phyloP scores from a whole-genome alignment of 208 protist species.

The Novymonas esmeraldas region DNA sequence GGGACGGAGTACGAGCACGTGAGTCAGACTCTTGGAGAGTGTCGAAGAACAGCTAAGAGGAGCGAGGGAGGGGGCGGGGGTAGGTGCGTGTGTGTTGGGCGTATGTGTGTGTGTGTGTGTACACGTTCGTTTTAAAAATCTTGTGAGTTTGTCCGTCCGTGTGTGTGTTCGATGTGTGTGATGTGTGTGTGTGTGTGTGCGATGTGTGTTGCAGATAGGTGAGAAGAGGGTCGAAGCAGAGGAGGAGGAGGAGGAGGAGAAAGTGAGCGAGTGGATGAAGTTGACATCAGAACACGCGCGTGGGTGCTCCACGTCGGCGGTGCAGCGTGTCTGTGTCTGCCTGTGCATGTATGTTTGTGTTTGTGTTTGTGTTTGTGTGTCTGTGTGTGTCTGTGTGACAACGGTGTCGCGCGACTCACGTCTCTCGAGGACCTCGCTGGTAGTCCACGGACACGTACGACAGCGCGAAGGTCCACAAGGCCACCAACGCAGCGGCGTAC shows the following conservation, averaged over 20 bases:
- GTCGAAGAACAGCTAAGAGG: too few relatives aligned
- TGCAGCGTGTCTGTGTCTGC: too few relatives aligned
- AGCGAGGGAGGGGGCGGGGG: too few relatives aligned
- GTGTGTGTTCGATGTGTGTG: conserved; percentile 4
- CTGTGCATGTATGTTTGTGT: too few relatives aligned
- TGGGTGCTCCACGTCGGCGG: too few relatives aligned
- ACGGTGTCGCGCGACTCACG: background rate
- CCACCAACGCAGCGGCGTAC: conserved; percentile 31
- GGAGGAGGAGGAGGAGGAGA: background rate
- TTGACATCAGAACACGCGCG: too few relatives aligned
- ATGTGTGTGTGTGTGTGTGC: conserved; percentile 7
- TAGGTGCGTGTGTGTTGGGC: too few relatives aligned
- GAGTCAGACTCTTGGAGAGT: too few relatives aligned
- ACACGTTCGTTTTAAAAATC: background rate
- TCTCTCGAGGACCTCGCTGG: conserved; percentile 14
- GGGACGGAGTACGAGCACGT: too few relatives aligned
- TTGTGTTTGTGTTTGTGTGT: too few relatives aligned
- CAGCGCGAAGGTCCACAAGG: conserved; percentile 30
- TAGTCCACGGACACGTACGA: conserved; percentile 53
- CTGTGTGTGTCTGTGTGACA: too few relatives aligned
- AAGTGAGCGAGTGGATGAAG: background rate
- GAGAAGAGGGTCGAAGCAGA: background rate
- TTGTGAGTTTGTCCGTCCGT: conserved; percentile 11
- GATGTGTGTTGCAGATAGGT: too few relatives aligned
- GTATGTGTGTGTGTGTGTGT: conserved; percentile 11